phyloP scores from a whole-genome alignment of 1,284 basidiomycete genomes.

The Butyriboletus appendiculatus region DNA sequence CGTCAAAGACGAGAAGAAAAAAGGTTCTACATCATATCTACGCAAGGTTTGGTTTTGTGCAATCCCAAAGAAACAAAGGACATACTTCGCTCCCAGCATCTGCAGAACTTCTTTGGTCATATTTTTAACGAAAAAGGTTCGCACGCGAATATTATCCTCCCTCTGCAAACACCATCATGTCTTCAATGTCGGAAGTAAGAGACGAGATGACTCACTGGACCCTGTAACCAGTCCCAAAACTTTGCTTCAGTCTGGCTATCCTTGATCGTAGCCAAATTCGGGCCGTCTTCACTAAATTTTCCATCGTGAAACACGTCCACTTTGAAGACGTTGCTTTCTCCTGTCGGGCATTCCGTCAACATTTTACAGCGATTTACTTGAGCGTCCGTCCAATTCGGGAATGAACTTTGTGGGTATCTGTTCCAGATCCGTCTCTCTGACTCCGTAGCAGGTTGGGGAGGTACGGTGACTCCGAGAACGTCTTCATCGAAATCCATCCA shows the following conservation, averaged over 20 bases:
- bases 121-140: conserved; percentile 50
- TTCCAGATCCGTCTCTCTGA: conserved; percentile 33
- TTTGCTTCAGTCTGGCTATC: conserved; percentile 24
- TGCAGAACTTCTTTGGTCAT: conserved; percentile 49
- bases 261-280: conserved; percentile 15
- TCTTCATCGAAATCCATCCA: conserved; percentile 40
- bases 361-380: conserved; percentile 49
- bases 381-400: conserved; percentile 51
- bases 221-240: conserved; percentile 41
- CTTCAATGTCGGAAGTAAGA: not conserved
- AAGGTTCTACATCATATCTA: conserved; percentile 47
- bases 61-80: not conserved
- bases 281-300: conserved; percentile 28
- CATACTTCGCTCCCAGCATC: conserved; percentile 52
- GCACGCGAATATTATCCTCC: conserved; percentile 40
- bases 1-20: conserved; percentile 57
- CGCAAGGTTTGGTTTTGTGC: not conserved
- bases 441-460: not conserved
- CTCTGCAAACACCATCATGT: conserved; percentile 29
- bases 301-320: conserved; percentile 46
- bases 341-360: conserved; percentile 26
- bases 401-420: conserved; percentile 51
- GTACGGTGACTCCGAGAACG: conserved; percentile 9
- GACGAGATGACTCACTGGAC: conserved; percentile 15
- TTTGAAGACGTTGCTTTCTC: conserved; percentile 38